Evolutionary conservation across 495 filamentous ascomycete species (phyloP).

Genomic region (Cercophora samala): DNA sequence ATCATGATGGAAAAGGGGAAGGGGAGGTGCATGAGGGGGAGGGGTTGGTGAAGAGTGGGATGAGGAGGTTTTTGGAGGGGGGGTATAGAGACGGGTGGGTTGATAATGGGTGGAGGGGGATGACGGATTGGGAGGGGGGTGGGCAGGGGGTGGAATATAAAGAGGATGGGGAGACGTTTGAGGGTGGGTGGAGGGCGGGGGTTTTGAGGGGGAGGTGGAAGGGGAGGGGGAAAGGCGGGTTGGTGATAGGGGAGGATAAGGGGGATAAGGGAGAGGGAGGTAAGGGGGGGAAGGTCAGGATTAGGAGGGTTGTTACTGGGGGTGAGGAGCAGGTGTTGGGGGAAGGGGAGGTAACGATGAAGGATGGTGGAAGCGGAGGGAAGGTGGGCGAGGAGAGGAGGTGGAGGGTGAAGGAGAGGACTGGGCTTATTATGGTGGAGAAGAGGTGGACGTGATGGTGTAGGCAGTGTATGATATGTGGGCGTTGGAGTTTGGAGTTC

Average conservation of each 20-base stretch:
- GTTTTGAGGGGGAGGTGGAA: neutral
- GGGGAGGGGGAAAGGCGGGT: neutral
- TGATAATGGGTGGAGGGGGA: slow-evolving; percentile 30
- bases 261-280: neutral
- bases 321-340: neutral
- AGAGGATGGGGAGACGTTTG: neutral
- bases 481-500: no score
- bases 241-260: neutral
- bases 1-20: slow-evolving; percentile 8
- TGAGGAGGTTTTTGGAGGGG: slow-evolving; percentile 27
- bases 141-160: slow-evolving; percentile 20
- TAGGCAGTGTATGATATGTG: no score
- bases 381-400: neutral
- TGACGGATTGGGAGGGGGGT: slow-evolving; percentile 50
- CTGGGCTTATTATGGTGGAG: neutral
- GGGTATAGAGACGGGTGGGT: neutral
- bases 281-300: neutral
- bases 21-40: slow-evolving; percentile 30
- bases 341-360: neutral
- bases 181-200: neutral
- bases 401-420: neutral
- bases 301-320: neutral
- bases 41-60: slow-evolving; percentile 33
- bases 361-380: no score
- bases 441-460: neutral